Base-by-base conservation (phyloP, 306 rosid genomes). In the Cicer chorassanicum region DNA sequence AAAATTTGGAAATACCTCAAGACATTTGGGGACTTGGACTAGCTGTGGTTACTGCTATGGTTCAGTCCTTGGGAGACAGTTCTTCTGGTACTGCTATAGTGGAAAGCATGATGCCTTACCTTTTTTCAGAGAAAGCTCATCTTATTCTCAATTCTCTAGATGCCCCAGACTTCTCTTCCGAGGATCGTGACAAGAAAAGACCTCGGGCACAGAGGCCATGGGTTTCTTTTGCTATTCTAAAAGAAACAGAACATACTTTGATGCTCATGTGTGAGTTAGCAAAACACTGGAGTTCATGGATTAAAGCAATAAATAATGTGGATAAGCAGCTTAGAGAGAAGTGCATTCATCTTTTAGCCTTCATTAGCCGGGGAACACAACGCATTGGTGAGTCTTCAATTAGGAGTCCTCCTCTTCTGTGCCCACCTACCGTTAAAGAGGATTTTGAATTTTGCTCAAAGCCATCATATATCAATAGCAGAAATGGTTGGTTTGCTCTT, bases 291-390 rank as follows among this genome's bases (percentile, higher is more conserved):
- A 86, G 80, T 68, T 83, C 95, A 43, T 91, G 98, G 97, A 83
- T 80, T 43, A 90, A 90, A 88, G 89, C 88, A 55, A 87, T 87
- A 68, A 87, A 85, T 81, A 88, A 88, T 74, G 78, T 80, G 74
- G 95, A 94, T 80, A 79, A 88, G 42, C 87, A 86, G 63, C 87
- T 94, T 68, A 85, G 98, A 86, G 97, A 90, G 82, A 92, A 87
- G 83, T 86, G 97, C 39, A 91, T 94, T 79, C 97, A 94, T 84
- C 91, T 94, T 68, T 90, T 94, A 78, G 98, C 97, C 80, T 89
- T 89, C 82, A 82, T 91, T 82, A 89, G 98, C 81, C 76, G 89
- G 82, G 96, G 97, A 57, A 73, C 88, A 34, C 96, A 88, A 73
- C 85, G 87, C 70, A 77, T 77, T 40, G 92, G 90, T 63, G 96